These are phyloP conservation scores for Ogataea chonburiensis DNA, from an alignment of 805 yeast genomes.

Conservation along the genomic window DNA sequence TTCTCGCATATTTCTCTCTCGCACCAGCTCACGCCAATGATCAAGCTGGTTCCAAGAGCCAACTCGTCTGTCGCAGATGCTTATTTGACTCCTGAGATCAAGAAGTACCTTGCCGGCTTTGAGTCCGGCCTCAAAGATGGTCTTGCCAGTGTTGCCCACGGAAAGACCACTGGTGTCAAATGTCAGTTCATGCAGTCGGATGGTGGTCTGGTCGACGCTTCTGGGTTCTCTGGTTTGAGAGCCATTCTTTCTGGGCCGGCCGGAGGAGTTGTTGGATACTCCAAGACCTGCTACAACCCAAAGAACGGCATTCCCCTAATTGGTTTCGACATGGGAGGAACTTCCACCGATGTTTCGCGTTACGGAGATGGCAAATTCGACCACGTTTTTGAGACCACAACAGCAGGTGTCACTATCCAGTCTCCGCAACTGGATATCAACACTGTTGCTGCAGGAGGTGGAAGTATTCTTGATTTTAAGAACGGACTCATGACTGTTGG, in stretches of 20 bases:
- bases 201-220: slow-evolving; percentile 89
- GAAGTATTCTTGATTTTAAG: slow-evolving; percentile 61
- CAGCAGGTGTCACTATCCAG: slow-evolving; percentile 81
- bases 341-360: slow-evolving; percentile 82
- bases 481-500: slow-evolving; percentile 76
- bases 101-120: slow-evolving; percentile 60
- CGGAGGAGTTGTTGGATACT: slow-evolving; percentile 95
- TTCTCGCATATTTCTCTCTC: slow-evolving; percentile 69
- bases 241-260: slow-evolving; percentile 97
- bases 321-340: slow-evolving; percentile 92
- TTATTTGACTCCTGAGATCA: slow-evolving; percentile 75
- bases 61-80: slow-evolving; percentile 82
- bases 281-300: slow-evolving; percentile 70
- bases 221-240: slow-evolving; percentile 77
- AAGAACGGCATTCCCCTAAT: slow-evolving; percentile 59
- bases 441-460: slow-evolving; percentile 45
- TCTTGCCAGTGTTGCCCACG: slow-evolving; percentile 36
- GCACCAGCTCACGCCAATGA: slow-evolving; percentile 71
- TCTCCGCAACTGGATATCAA: slow-evolving; percentile 80
- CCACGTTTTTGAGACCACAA: slow-evolving; percentile 78
- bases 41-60: slow-evolving; percentile 71
- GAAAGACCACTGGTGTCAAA: slow-evolving; percentile 42
- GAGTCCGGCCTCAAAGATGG: slow-evolving; percentile 59
- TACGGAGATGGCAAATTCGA: slow-evolving; percentile 65
- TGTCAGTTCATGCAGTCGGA: slow-evolving; percentile 94